A percentile compares a stretch with the other conserved stretches of the same genome.
Evolutionary conservation across 148 eudicot genomes (phyloP).

Genomic region (Rhododendron vialii): DNA sequence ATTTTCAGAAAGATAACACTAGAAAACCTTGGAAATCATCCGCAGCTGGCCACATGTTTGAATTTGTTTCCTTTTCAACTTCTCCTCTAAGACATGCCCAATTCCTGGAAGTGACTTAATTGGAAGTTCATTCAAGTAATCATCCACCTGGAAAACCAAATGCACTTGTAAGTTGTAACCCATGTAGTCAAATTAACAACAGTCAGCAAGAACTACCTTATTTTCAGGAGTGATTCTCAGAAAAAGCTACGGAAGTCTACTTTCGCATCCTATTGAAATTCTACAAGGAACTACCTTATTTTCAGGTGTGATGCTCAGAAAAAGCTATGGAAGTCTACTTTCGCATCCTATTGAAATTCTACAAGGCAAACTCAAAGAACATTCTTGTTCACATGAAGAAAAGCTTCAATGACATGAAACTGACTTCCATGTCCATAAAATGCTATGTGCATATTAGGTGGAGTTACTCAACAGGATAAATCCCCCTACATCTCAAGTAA

Average conservation of each 20-base stretch:
- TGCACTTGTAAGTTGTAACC: background rate
- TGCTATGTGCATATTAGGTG: background rate
- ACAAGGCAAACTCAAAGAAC: background rate
- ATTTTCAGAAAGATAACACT: background rate
- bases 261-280: background rate
- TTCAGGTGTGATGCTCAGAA: background rate
- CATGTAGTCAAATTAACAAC: background rate
- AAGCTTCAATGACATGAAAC: background rate
- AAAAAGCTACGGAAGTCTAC: background rate
- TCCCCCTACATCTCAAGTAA: background rate
- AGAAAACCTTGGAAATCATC: constrained; percentile 65
- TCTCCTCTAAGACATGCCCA: constrained; percentile 82
- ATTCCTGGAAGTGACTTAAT: constrained; percentile 93
- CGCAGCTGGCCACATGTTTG: constrained; percentile 78
- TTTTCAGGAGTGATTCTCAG: background rate
- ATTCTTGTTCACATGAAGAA: background rate
- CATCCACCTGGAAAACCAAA: constrained; percentile 59
- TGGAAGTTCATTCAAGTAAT: constrained; percentile 61
- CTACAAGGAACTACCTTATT: background rate
- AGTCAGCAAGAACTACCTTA: background rate
- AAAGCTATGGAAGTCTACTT: background rate
- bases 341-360: background rate
- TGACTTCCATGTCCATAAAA: background rate
- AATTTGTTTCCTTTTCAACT: constrained; percentile 65
- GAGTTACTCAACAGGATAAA: background rate